Percentiles rank a stretch among this genome's conserved stretches.
phyloP scores from a whole-genome alignment of 164 flowering plant species.

The Macadamia tetraphylla region DNA sequence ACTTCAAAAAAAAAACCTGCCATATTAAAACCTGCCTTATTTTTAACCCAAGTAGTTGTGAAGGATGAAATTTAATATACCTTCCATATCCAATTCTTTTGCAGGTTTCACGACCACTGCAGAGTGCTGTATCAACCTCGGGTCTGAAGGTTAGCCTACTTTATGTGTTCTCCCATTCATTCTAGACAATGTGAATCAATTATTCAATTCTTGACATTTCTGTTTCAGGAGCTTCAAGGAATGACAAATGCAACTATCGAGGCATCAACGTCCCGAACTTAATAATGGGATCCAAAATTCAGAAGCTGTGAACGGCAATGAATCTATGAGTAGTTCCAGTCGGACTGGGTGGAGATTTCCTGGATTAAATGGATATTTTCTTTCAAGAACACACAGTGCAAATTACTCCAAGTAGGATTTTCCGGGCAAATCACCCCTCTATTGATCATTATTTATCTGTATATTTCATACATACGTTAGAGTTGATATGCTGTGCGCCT shows the following conservation, averaged over 20 bases:
- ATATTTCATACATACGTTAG: neutral
- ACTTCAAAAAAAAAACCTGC: no score
- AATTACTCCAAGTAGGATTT: constrained; percentile 22
- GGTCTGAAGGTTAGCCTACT: constrained; percentile 33
- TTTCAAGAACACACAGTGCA: constrained; percentile 42
- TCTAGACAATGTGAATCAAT: neutral
- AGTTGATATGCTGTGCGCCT: neutral
- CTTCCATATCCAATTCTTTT: neutral
- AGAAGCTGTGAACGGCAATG: constrained; percentile 23
- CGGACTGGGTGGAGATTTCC: constrained; percentile 28
- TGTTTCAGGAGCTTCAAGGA: constrained; percentile 29
- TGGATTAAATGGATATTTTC: constrained; percentile 23
- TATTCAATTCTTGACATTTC: neutral
- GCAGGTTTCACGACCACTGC: constrained; percentile 26
- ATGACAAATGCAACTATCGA: constrained; percentile 20
- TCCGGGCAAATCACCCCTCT: neutral
- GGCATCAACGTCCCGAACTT: constrained; percentile 12
- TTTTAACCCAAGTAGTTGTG: neutral
- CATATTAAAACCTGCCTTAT: no score
- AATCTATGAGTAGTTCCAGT: constrained; percentile 29
- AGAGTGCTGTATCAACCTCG: constrained; percentile 19
- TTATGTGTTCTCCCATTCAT: neutral
- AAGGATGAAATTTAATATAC: neutral
- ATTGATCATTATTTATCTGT: neutral
- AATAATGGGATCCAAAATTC: constrained; percentile 15